Base-by-base conservation (phyloP, 371 early-diverging fungal species). In the Massospora cicadina region DNA sequence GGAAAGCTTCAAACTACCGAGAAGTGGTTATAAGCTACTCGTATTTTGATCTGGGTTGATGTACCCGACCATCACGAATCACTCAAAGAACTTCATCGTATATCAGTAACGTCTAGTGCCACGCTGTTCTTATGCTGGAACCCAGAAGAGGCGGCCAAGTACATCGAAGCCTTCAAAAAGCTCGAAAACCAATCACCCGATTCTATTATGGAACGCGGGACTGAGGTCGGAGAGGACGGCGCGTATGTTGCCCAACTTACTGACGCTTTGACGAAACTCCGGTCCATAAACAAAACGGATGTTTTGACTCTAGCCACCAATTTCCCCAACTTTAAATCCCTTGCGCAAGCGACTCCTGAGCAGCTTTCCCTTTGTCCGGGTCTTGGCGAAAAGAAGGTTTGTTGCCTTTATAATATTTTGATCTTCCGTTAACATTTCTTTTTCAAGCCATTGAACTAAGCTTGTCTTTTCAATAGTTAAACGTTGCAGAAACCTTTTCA, bases 91-190 rank as follows among this genome's bases (percentile, higher is more conserved):
- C 57, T 56, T 5, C 21, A 21, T 24, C 21, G 27, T 5, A 24
- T 56, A 2, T 21, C 24, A 56, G 5, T 56, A 21, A 56, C 21
- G 12, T 21, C 57, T 26, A 56, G 27, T 21, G 7, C 26, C 7
- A 56, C 57, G 21, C 57, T 56, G 26, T 56, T 56, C 26, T 56
- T 56, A 56, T 21, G 24, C 26, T 56, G 57, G 57, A 56, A 26
- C 21, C 24, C 21, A 24, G 57, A 56, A 26, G 57, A 56, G 26
- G 57, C 57, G 7, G 57, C 24, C 2, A 24, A 21, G 26, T 56
- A 56, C 27, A 13, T 56, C 5, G 57, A 56, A 21, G 27, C 57
- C 5, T 56, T 56, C 27, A 56, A 56, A 56, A 26, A 21, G 21
- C 27, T 56, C 7, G 57, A 56, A 26, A 56, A 56, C 26, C 57